A percentile compares a stretch with the other conserved stretches of the same genome.
Conservation (phyloP, 768 basidiomycete species). For the Amanita rimosa region DNA sequence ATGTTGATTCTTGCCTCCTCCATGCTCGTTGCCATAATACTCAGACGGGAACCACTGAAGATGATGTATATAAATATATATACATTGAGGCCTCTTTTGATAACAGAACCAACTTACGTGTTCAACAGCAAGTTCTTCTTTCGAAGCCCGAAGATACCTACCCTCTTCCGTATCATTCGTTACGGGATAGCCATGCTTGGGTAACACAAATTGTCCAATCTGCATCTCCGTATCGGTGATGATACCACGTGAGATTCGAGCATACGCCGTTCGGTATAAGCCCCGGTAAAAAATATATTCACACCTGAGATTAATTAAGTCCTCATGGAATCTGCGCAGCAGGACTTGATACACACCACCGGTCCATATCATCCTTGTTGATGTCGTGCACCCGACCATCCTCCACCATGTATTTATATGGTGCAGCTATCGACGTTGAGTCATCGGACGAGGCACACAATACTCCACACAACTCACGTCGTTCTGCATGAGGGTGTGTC, state of each 20-base stretch:
- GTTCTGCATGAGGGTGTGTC: slow-evolving; percentile 47
- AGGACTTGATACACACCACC: slow-evolving; percentile 38
- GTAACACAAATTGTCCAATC: slow-evolving; percentile 76
- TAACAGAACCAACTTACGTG: slow-evolving; percentile 33
- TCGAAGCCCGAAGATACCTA: slow-evolving; percentile 54
- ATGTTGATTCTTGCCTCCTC: slow-evolving; percentile 58
- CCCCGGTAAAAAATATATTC: slow-evolving; percentile 86
- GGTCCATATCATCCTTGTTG: slow-evolving; percentile 56
- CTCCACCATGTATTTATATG: slow-evolving; percentile 65
- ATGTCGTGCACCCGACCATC: slow-evolving; percentile 78
- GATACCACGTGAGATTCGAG: slow-evolving; percentile 67
- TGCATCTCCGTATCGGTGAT: slow-evolving; percentile 90
- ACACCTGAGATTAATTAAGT: slow-evolving; percentile 40
- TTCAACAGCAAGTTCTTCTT: slow-evolving; percentile 52
- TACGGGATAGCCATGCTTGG: slow-evolving; percentile 40
- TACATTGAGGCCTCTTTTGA: neutral
- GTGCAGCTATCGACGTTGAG: slow-evolving; percentile 36
- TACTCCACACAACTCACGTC: slow-evolving; percentile 36
- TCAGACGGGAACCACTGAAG: slow-evolving; percentile 67
- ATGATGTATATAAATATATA: neutral
- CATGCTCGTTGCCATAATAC: slow-evolving; percentile 44
- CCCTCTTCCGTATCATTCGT: slow-evolving; percentile 49
- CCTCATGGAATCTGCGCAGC: neutral
- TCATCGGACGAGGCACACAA: neutral
- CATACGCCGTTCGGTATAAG: slow-evolving; percentile 71